phyloP scores from a whole-genome alignment of 495 filamentous ascomycete species.

The Aspergillus sparsus region DNA sequence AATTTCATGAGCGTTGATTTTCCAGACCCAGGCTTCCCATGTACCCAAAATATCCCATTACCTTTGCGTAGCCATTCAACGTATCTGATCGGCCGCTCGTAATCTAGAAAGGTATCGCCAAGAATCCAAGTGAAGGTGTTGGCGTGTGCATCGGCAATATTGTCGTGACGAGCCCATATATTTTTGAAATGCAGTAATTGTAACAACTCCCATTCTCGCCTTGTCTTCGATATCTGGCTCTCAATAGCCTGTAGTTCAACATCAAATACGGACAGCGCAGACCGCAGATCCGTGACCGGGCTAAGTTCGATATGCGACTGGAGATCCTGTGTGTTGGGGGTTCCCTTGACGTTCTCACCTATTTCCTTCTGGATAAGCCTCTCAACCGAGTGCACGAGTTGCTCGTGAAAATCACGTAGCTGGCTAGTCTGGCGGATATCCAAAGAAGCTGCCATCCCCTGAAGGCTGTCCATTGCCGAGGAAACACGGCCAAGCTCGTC shows the following conservation, averaged over 20 bases:
- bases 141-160: not conserved
- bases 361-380: not conserved
- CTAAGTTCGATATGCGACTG: no score
- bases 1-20: constrained; percentile 2
- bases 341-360: not conserved
- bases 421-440: not conserved
- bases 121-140: not conserved
- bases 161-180: not conserved
- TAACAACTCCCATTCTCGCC: not conserved
- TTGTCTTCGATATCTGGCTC: not conserved
- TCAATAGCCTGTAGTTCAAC: not conserved
- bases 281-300: no score
- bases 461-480: not conserved
- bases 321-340: no score
- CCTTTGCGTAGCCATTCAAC: not conserved
- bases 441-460: not conserved
- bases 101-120: not conserved
- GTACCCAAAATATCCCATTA: not conserved
- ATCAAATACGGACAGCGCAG: not conserved
- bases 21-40: not conserved
- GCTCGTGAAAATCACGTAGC: not conserved
- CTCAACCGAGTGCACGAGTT: not conserved
- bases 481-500: not conserved
- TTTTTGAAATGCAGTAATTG: not conserved
- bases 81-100: not conserved